Base-by-base conservation (phyloP, 2,329 filamentous ascomycete species). In the Pseudogymnoascus sp. region DNA sequence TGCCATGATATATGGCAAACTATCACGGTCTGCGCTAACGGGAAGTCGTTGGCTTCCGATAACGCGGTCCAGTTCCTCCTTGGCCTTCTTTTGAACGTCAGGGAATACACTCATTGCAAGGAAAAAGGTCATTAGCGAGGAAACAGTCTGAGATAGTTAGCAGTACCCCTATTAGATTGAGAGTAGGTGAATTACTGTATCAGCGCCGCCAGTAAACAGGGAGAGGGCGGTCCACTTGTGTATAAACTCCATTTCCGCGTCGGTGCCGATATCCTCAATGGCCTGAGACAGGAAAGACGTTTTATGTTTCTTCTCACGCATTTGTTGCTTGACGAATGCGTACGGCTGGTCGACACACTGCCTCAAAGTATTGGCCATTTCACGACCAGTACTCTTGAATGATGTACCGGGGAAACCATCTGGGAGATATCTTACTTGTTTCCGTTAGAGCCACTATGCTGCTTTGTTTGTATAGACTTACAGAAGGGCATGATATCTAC, bases 401-500 rank as follows among this genome's bases (percentile, higher is more conserved):
- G 67, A 67, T 15, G 75, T 71, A 0, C 78, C 78, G 1, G 77
- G 78, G 18, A 76, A 65, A 75, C 77, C 78, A 2, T 75, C 69
- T 0, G 79, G 78, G 0, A 79, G 39, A 60, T 76, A 70, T 67
- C 67, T 69, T 37, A 77, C 68, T 71, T 47, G 57, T 33, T 50
- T 25, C n/a, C 33, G 58, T 60, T 60, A 60, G 58, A n/a, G n/a
- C 2, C 50, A 60, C n/a, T 12, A 60, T 15, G n/a, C 18, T 60
- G 38, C 18, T 33, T 41, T 38, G 58, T 50, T 30, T 60, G 25
- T 22, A 14, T 22, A 50, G 7, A 61, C 68, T 72, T 66, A 71
- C 76, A 64, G 41, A 73, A 73, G 1, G 78, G 79, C 1, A 81
- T 63, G 0, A 76, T 67, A 60, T 81, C 78, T 4, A 81, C 77